A percentile compares a stretch with the other conserved stretches of the same genome.
phyloP scores from a whole-genome alignment of 192 early-diverging fungal species.

The Backusella westeae region DNA sequence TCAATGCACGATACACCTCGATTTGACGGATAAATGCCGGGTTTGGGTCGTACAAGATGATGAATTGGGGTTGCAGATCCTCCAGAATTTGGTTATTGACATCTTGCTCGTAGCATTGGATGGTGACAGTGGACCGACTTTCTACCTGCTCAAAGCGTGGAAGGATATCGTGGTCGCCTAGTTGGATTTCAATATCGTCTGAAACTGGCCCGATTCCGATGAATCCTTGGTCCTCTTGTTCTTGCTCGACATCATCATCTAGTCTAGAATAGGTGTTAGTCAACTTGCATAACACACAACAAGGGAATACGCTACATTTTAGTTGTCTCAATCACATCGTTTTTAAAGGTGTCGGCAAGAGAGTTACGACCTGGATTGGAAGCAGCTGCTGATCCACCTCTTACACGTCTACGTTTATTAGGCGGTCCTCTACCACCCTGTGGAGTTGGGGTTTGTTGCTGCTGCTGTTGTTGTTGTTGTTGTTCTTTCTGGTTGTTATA shows the following conservation, averaged over 20 bases:
- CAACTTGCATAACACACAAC: background rate
- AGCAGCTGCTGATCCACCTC: slow-evolving; percentile 46
- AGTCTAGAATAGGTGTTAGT: background rate
- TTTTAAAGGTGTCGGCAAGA: slow-evolving; percentile 32
- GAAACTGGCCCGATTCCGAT: background rate
- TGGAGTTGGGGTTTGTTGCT: background rate
- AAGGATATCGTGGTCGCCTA: slow-evolving; percentile 35
- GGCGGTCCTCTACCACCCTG: slow-evolving; percentile 31
- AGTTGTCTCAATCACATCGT: slow-evolving; percentile 4
- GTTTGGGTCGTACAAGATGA: slow-evolving; percentile 93
- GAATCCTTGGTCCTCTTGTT: slow-evolving; percentile 42
- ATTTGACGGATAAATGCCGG: slow-evolving; percentile 83
- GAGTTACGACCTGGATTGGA: slow-evolving; percentile 27
- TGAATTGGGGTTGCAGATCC: slow-evolving; percentile 66
- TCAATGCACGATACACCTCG: slow-evolving; percentile 64
- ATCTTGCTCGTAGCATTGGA: slow-evolving; percentile 59
- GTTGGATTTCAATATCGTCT: background rate
- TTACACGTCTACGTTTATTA: slow-evolving; percentile 49
- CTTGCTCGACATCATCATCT: slow-evolving; percentile 22
- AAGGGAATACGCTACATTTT: slow-evolving; percentile 7
- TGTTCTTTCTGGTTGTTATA: background rate
- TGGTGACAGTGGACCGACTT: slow-evolving; percentile 46
- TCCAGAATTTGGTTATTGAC: slow-evolving; percentile 66
- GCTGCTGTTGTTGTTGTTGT: background rate
- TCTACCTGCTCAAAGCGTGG: slow-evolving; percentile 47